These are phyloP conservation scores for Gnomoniopsis sp. DNA, from an alignment of 2,329 filamentous ascomycete genomes.

Conservation along the genomic window DNA sequence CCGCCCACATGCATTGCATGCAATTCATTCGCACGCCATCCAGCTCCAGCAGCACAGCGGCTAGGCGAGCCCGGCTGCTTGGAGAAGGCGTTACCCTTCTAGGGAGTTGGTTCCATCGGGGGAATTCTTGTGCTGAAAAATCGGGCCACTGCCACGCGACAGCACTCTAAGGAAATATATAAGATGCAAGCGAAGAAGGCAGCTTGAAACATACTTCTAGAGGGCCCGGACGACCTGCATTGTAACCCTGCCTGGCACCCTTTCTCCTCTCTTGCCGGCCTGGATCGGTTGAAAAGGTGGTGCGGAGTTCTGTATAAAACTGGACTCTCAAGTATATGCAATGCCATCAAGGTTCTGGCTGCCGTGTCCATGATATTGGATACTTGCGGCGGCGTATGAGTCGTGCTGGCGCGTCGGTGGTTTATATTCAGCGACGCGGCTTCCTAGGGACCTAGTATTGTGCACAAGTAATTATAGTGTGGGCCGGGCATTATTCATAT, in stretches of 20 bases:
- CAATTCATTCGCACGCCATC: no score
- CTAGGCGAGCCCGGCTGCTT: not conserved
- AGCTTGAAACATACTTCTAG: not conserved
- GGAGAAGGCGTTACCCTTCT: not conserved
- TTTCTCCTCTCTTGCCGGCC: not conserved
- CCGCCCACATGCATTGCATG: no score
- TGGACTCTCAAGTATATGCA: not conserved
- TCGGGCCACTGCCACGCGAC: not conserved
- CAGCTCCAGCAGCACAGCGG: not conserved
- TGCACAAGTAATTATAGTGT: no score
- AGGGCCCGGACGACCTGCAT: not conserved
- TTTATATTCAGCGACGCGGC: no score
- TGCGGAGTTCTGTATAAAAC: not conserved
- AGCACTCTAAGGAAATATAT: not conserved
- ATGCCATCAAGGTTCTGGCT: no score
- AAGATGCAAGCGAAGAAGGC: not conserved
- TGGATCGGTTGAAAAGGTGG: not conserved
- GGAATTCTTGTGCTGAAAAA: not conserved
- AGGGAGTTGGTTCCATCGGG: not conserved
- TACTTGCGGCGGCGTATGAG: no score
- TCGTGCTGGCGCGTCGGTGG: no score
- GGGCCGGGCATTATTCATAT: no score
- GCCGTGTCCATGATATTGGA: no score
- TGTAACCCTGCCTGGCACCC: not conserved
- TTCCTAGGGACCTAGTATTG: no score